A percentile compares a stretch with the other conserved stretches of the same genome.
These are phyloP conservation scores for Athelia psychrophila DNA, from an alignment of 1,284 basidiomycete species.

Conservation along the genomic window DNA sequence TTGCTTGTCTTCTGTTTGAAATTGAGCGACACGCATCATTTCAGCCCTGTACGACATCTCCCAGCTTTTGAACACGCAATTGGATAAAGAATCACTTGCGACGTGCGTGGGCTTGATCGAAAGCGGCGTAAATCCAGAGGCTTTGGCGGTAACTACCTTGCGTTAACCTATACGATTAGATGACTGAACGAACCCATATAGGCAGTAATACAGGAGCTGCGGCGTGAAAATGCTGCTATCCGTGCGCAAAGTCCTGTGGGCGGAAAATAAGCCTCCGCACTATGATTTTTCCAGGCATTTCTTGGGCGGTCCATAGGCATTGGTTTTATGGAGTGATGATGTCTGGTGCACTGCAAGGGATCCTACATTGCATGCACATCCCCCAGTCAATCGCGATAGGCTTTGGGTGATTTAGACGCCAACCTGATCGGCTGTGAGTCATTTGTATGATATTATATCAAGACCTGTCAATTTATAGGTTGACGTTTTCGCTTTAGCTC, in stretches of 20 bases:
- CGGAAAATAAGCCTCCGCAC: neutral
- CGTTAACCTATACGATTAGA: neutral
- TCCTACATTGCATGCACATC: too few species aligned
- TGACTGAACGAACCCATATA: constrained; percentile 22
- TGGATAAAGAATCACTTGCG: constrained; percentile 80
- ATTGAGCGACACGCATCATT: constrained; percentile 1
- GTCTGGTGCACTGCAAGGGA: too few species aligned
- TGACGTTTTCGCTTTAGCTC: too few species aligned
- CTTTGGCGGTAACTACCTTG: constrained; percentile 67
- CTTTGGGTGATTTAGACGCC: too few species aligned
- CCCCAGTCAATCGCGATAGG: too few species aligned
- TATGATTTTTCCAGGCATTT: too few species aligned
- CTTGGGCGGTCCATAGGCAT: too few species aligned
- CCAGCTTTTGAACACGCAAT: constrained; percentile 76
- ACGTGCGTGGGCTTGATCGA: constrained; percentile 85
- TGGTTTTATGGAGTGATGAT: too few species aligned
- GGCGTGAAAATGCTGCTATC: constrained; percentile 53
- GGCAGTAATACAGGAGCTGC: constrained; percentile 75
- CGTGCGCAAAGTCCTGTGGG: constrained; percentile 18
- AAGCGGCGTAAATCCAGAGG: constrained; percentile 82
- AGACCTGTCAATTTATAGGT: too few species aligned
- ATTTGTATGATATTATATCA: too few species aligned
- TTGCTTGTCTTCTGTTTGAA: neutral
- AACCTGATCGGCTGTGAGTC: too few species aligned
- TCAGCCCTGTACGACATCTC: constrained; percentile 81